Base-by-base conservation (phyloP, 2,329 filamentous ascomycete species). In the Acrodontium crateriforme region DNA sequence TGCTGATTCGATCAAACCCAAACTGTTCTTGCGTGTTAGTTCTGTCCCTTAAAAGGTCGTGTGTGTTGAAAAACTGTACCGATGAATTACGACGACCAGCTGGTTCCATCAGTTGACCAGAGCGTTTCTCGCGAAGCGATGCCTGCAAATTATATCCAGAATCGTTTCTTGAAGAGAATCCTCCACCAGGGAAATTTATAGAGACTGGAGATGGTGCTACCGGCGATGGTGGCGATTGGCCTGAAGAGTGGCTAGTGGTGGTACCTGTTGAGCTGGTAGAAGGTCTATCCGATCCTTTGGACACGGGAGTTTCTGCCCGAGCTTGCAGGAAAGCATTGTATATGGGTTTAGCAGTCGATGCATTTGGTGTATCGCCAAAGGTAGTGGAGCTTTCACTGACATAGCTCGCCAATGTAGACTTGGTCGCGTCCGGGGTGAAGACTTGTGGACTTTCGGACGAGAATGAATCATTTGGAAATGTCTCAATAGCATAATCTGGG, bases 281-380 rank as follows among this genome's bases (percentile, higher is more conserved):
- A 3, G 87, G 85, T 28, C 87, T 70, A 29, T 92, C 83, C 13
- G 70, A 62, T 36, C 55, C 55, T 9, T 56, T 53, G 26, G 70
- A 74, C n/a, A n/a, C n/a, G n/a, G n/a, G n/a, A 16, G 62, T 65
- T 32, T 80, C 78, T 24, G 70, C 67, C 34, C 76, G 75, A 10
- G 82, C 75, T 39, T 83, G 73, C 20, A 84, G 60, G 54, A 95
- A 95, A 14, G 82, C 84, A 46, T 98, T 98, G 66, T 91, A 91
- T 22, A 95, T 69, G 1, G 81, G 74, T 3, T 73, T 64, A 14
- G 68, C 69, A 26, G 56, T 49, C 5, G 69, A 60, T 18, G 72
- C 66, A 10, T 71, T 60, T 6, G 43, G 42, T 3, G 44, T 29
- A 27, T 81, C 74, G 11, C 76, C 83, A 53, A 94, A 98, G 2